phyloP scores from a whole-genome alignment of 768 basidiomycete genomes.

The Postia placenta region DNA sequence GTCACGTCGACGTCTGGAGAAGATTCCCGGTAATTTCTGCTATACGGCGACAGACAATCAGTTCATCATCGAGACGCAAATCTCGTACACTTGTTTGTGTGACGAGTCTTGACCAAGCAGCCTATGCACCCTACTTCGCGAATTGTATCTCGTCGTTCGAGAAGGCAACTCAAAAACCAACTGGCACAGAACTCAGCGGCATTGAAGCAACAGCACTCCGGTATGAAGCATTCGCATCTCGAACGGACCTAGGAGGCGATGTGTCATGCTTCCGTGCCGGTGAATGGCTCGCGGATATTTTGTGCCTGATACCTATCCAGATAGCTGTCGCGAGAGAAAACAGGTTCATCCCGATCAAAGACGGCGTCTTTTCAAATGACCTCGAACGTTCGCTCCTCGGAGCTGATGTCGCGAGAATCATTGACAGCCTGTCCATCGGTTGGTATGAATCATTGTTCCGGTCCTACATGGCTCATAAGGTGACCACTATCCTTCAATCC shows the following conservation, averaged over 20 bases:
- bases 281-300: conserved; percentile 56
- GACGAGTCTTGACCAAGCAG: conserved; percentile 29
- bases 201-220: conserved; percentile 29
- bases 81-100: conserved; percentile 37
- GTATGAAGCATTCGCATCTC: conserved; percentile 23
- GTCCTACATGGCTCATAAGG: conserved; percentile 56
- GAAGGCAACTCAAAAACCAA: conserved; percentile 45
- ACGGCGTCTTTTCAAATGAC: conserved; percentile 45
- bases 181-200: conserved; percentile 34
- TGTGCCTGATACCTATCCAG: conserved; percentile 62
- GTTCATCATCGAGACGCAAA: conserved; percentile 27
- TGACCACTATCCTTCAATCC: conserved; percentile 13
- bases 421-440: conserved; percentile 49
- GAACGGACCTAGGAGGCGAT: conserved; percentile 11
- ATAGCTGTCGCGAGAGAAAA: conserved; percentile 56
- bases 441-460: conserved; percentile 64
- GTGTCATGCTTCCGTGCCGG: conserved; percentile 40
- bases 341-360: conserved; percentile 54
- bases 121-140: conserved; percentile 37
- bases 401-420: conserved; percentile 51
- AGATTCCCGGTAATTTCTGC: conserved; percentile 55
- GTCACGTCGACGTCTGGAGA: conserved; percentile 52
- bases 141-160: conserved; percentile 44
- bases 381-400: conserved; percentile 50
- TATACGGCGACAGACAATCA: conserved; percentile 38